Evolutionary conservation across 495 filamentous ascomycete genomes (phyloP), one percentile per base, ranked within the genome.

Genomic region (Xylaria venustula): DNA sequence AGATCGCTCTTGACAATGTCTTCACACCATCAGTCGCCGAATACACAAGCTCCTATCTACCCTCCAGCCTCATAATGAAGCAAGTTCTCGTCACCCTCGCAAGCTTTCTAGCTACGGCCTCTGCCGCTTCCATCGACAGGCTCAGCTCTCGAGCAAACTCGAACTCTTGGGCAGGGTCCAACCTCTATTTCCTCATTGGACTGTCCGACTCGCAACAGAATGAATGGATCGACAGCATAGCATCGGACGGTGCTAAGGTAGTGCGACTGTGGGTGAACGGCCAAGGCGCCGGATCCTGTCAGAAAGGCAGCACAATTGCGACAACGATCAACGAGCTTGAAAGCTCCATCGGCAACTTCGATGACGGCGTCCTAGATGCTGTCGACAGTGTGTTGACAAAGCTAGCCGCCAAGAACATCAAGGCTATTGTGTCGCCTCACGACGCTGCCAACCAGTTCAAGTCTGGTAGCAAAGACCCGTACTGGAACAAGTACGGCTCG

Each of bases 371-470:
- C 1, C 68, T 77, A 41, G 67, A 70, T 44, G 70, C 69, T 28
- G 47, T 76, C 36, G 75, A 77, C 54, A 64, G 61, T 12, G 70
- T 72, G 7, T 50, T 76, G 40, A 45, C 50, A 9, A 66, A 73
- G 37, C 59, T 76, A 7, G 47, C 58, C 9, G 25, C 58, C 48
- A 70, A 72, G 49, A 71, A 72, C 30, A 76, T 77, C 50, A 76
- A 77, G 53, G 65, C 71, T 22, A 73, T 76, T 58, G 73, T 77
- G 54, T 76, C 75, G 19, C 75, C 75, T 12, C 75, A 76, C 52
- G 71, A 77, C 52, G 73, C 64, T 7, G 49, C 49, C 2, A 52
- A 52, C 19, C 32, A 52, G 49, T 52, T 52, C 19, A 1, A 36
- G 19, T 15, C 49, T 30, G 49, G 49, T 19, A 52, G 49, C 49